phyloP scores from a whole-genome alignment of 495 filamentous ascomycete species.

The Physcia stellaris region DNA sequence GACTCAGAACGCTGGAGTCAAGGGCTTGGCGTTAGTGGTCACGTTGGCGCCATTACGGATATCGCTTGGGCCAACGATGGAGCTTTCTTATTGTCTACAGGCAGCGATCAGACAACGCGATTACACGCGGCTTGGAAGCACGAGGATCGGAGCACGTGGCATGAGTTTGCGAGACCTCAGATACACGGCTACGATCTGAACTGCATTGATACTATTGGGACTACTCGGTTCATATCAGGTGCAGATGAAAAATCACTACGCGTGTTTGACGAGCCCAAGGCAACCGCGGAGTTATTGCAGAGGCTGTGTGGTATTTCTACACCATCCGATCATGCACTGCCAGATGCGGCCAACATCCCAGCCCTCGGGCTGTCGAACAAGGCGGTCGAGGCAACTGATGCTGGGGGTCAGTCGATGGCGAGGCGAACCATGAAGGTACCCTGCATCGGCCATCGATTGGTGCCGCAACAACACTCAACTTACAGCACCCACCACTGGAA shows the following conservation, averaged over 20 bases:
- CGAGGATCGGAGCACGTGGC: conserved; percentile 48
- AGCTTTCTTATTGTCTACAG: conserved; percentile 74
- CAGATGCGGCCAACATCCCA: conserved; percentile 84
- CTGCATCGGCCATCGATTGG: too few relatives aligned
- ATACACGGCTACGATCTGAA: conserved; percentile 98
- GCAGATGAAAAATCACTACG: conserved; percentile 95
- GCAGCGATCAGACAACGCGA: conserved; percentile 88
- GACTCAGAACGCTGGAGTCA: conserved; percentile 58
- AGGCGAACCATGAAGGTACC: too few relatives aligned
- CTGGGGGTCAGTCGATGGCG: neutral
- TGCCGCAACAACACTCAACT: conserved; percentile 18
- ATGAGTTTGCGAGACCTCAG: conserved; percentile 89
- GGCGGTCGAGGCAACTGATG: conserved; percentile 47
- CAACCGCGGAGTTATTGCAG: conserved; percentile 59
- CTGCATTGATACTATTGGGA: conserved; percentile 64
- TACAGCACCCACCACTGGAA: conserved; percentile 68
- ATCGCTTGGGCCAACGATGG: conserved; percentile 76
- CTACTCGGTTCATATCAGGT: conserved; percentile 74
- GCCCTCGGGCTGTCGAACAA: conserved; percentile 96
- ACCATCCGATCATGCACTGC: conserved; percentile 35
- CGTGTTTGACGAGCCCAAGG: conserved; percentile 84
- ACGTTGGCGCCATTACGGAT: conserved; percentile 64
- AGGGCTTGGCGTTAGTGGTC: conserved; percentile 64
- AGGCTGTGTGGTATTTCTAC: conserved; percentile 48
- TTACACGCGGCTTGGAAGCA: conserved; percentile 75